Base-by-base conservation (phyloP, 306 rosid genomes). In the Medicago arabica region DNA sequence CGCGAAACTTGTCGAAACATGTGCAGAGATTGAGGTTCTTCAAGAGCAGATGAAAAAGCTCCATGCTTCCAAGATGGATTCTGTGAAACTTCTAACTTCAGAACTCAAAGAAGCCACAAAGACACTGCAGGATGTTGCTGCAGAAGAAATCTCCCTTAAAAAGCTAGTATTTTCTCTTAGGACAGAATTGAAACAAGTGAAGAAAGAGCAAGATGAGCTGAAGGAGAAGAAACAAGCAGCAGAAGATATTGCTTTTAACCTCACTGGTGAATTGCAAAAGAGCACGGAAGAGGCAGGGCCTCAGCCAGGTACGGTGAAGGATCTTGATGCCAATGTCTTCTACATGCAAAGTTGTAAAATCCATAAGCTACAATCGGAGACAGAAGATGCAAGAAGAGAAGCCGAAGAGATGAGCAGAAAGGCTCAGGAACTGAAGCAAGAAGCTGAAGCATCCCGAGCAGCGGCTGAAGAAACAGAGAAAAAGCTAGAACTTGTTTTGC, bases 41-140 rank as follows among this genome's bases (percentile, higher is more conserved):
- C 96, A 87, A 74, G 89, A 80, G 83, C 77, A 89, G 73, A 87
- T 91, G 87, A 87, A 67, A 76, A 83, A 79, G 82, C 71, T 84
- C 5, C 98, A 91, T 75, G 90, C 87, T 63, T 75, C 83, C 51
- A 91, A 88, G 82, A 91, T 91, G 93, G 86, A 87, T 13, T 66
- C 88, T 0, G 81, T 87, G 54, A 87, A 83, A 72, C 69, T 65
- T 12, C 65, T 88, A 12, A 84, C 91, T 10, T 60, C 75, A 31
- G 91, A 91, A 78, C 92, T 91, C 54, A 86, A 79, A 54, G 91
- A 89, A 82, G 89, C 96, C 59, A 83, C 91, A n/a, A 75, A 75
- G 79, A 77, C 73, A 39, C 84, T 93, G 54, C 88, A 87, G 81
- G 80, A 75, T 14, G 66, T 88, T 64, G 86, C 86, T 43, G 88